Percentiles rank a stretch among this genome's conserved stretches.
Conservation (phyloP, 176 grass and related monocot species). For the Eleusine indica region DNA sequence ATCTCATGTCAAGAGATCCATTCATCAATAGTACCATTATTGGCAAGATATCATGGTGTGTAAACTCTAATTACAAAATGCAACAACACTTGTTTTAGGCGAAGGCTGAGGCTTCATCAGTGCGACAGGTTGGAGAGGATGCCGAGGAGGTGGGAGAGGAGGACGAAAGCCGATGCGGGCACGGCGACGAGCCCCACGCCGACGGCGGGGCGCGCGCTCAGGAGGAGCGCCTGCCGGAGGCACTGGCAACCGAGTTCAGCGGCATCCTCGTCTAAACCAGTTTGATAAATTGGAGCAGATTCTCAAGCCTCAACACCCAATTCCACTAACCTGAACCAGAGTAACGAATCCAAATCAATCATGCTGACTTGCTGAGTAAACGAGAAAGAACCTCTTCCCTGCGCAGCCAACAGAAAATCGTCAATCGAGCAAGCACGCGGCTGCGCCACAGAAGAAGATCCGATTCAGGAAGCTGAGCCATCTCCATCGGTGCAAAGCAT, state of each 20-base stretch:
- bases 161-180: constrained; percentile 39
- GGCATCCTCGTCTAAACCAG: background rate
- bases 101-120: background rate
- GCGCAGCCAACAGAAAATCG: constrained; percentile 10
- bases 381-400: constrained; percentile 57
- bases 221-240: constrained; percentile 36
- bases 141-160: constrained; percentile 6
- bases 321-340: background rate
- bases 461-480: background rate
- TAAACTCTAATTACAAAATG: too few species aligned
- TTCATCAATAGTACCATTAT: too few species aligned
- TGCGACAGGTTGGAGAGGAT: constrained; percentile 14
- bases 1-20: too few species aligned
- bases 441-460: background rate
- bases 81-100: too few species aligned
- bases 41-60: too few species aligned
- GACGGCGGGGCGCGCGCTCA: constrained; percentile 45
- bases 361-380: background rate
- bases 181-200: constrained; percentile 52
- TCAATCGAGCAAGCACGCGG: background rate
- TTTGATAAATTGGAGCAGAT: background rate
- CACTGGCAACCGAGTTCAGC: background rate
- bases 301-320: background rate
- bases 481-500: background rate
- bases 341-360: background rate